Evolutionary conservation across 768 basidiomycete genomes (phyloP).

Genomic region (Gloeostereum incarnatum): DNA sequence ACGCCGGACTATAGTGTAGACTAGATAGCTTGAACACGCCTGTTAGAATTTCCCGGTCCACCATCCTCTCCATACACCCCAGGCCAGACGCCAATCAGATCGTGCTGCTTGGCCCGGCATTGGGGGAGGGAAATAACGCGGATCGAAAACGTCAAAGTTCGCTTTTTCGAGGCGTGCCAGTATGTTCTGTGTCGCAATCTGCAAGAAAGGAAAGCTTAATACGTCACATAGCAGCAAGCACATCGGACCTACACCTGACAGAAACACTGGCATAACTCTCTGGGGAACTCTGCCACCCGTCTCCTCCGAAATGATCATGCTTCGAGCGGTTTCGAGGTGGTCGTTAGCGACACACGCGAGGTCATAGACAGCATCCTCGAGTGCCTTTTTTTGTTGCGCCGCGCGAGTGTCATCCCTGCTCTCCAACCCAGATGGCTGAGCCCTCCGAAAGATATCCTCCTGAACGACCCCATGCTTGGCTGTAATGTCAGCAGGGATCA

Average conservation of each 20-base stretch:
- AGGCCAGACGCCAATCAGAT: conserved; percentile 71
- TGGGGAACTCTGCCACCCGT: conserved; percentile 41
- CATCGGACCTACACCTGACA: conserved; percentile 31
- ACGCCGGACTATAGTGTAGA: no score
- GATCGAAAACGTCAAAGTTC: conserved; percentile 70
- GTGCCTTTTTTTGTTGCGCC: conserved; percentile 46
- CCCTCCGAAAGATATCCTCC: conserved; percentile 66
- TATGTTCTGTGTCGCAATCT: conserved; percentile 65
- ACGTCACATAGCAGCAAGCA: conserved; percentile 7
- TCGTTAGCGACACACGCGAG: conserved; percentile 78
- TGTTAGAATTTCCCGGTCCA: no score
- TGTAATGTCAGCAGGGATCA: conserved; percentile 77
- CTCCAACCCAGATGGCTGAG: no score
- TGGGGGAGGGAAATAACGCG: no score
- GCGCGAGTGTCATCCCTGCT: no score
- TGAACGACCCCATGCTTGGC: conserved; percentile 70
- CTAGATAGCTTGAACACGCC: no score
- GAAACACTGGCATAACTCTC: conserved; percentile 62
- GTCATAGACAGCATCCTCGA: conserved; percentile 76
- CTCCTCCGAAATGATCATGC: conserved; percentile 48
- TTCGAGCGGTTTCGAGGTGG: conserved; percentile 65
- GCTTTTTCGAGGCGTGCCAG: conserved; percentile 56
- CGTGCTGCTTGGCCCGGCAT: conserved; percentile 47
- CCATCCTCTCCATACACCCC: conserved; percentile 43
- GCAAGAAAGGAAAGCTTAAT: conserved; percentile 4